Conservation (phyloP, 768 basidiomycete genomes). For the Mycena metata region DNA sequence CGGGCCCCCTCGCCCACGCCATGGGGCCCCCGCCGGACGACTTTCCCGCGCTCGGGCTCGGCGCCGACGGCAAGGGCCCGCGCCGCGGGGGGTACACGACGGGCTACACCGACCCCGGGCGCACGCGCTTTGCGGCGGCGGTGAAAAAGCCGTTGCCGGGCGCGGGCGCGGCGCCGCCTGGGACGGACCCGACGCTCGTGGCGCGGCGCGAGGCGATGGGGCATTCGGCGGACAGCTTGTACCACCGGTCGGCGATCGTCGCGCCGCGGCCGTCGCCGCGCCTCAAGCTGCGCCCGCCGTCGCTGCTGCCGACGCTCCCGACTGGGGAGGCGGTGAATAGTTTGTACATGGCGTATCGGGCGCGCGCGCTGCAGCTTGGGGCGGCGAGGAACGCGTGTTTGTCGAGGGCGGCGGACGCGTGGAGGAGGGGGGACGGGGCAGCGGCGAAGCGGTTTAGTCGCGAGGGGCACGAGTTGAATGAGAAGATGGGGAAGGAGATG, state of each 20-base stretch:
- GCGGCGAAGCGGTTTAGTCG: conserved; percentile 94
- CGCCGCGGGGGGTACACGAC: conserved; percentile 56
- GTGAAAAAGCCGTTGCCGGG: conserved; percentile 75
- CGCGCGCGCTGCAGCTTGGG: conserved; percentile 91
- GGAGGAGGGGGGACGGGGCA: conserved; percentile 95
- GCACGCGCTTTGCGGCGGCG: conserved; percentile 91
- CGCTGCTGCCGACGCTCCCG: conserved; percentile 87
- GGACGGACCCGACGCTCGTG: conserved; percentile 55
- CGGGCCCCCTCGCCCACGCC: conserved; percentile 57
- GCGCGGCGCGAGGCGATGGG: conserved; percentile 72
- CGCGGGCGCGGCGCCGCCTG: not conserved
- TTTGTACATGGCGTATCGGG: conserved; percentile 91
- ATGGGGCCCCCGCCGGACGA: conserved; percentile 65
- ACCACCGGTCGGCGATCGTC: conserved; percentile 77
- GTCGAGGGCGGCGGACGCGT: conserved; percentile 95
- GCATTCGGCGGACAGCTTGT: conserved; percentile 69
- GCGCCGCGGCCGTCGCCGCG: conserved; percentile 88
- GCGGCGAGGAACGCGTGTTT: conserved; percentile 95
- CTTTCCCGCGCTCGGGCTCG: conserved; percentile 73
- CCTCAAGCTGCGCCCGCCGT: conserved; percentile 84
- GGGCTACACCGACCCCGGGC: conserved; percentile 75
- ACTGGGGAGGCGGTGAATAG: conserved; percentile 86
- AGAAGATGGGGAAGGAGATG: conserved; percentile 91
- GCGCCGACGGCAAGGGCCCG: conserved; percentile 49
- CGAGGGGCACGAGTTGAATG: conserved; percentile 94